Evolutionary conservation across 306 rosid species (phyloP).

Genomic region (Gastrolobium villosum): DNA sequence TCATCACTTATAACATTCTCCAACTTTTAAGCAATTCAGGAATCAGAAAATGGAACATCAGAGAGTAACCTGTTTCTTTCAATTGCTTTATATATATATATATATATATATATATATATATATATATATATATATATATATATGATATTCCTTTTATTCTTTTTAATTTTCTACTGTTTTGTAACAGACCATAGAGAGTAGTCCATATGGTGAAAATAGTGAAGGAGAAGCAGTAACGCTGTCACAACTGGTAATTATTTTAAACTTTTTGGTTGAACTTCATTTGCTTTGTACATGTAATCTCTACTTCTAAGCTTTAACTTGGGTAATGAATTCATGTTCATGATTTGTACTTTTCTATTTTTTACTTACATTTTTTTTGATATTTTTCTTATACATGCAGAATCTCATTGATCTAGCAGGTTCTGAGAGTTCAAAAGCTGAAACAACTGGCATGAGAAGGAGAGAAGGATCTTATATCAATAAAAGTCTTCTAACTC

Average conservation of each 20-base stretch:
- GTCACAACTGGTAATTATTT: constrained; percentile 85
- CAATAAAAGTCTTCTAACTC: constrained; percentile 96
- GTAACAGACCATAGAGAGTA: constrained; percentile 94
- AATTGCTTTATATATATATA: not conserved
- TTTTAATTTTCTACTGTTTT: constrained; percentile 45
- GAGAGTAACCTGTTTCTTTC: constrained; percentile 32
- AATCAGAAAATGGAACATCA: constrained; percentile 43
- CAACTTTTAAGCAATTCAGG: constrained; percentile 36
- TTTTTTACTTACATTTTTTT: constrained; percentile 50
- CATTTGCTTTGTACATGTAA: constrained; percentile 45
- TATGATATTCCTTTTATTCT: constrained; percentile 27
- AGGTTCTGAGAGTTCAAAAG: constrained; percentile 99
- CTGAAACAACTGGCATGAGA: constrained; percentile 97
- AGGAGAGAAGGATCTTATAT: constrained; percentile 99
- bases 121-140: not conserved
- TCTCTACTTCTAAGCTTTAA: constrained; percentile 34
- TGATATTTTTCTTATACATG: constrained; percentile 68
- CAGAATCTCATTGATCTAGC: constrained; percentile 99
- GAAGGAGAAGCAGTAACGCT: constrained; percentile 96
- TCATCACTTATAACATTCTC: constrained; percentile 18
- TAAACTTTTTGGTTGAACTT: constrained; percentile 41
- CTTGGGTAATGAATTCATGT: constrained; percentile 38
- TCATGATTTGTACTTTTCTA: constrained; percentile 34
- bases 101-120: not conserved
- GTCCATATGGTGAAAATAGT: constrained; percentile 84